Conservation (phyloP, 2,329 filamentous ascomycete species). For the Graphilbum fragrans region DNA sequence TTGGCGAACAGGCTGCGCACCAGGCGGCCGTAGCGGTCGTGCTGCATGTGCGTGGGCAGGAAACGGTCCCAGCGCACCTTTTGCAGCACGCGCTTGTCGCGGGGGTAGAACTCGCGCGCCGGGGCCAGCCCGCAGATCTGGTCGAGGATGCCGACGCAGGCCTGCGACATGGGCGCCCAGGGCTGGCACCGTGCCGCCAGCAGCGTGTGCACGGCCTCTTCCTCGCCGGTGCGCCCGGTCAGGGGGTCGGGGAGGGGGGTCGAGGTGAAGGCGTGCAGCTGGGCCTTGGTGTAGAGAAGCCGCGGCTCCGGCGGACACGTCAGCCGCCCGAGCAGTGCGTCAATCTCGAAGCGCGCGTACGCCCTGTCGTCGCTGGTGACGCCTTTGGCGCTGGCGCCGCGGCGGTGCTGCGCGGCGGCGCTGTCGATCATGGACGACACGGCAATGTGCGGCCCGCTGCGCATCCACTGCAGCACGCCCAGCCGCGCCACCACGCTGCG, state of each 20-base stretch:
- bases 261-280: conserved; percentile 49
- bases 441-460: conserved; percentile 26
- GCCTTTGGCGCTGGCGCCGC: no score
- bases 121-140: conserved; percentile 18
- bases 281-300: conserved; percentile 42
- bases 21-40: conserved; percentile 21
- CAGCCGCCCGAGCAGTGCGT: conserved; percentile 40
- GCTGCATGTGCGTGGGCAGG: conserved; percentile 22
- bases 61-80: conserved; percentile 19
- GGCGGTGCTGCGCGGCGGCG: conserved; percentile 9
- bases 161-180: conserved; percentile 23
- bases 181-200: conserved; percentile 36
- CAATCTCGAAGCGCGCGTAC: conserved; percentile 40
- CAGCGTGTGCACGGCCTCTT: conserved; percentile 42
- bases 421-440: conserved; percentile 15
- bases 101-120: conserved; percentile 24
- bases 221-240: conserved; percentile 45
- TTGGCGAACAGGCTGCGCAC: conserved; percentile 17
- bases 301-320: conserved; percentile 43
- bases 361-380: conserved; percentile 13
- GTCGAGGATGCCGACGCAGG: conserved; percentile 4
- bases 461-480: conserved; percentile 20
- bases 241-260: conserved; percentile 43
- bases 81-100: conserved; percentile 19
- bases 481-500: conserved; percentile 43